These are phyloP conservation scores for Porcisia deanei DNA, from an alignment of 208 protist species.

Conservation along the genomic window DNA sequence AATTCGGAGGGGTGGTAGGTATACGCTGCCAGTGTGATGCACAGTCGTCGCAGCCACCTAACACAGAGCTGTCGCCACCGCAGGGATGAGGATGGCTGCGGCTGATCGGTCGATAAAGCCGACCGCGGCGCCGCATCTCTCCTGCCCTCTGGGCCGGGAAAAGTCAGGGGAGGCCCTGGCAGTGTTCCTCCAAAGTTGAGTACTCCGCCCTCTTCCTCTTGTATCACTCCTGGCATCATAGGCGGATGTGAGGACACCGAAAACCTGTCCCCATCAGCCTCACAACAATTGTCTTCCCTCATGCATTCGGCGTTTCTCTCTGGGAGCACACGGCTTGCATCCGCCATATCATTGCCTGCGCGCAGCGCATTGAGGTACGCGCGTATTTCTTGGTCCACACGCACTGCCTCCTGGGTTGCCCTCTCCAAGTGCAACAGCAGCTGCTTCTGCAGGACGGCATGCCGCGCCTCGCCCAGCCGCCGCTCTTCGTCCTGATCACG, in stretches of 20 bases:
- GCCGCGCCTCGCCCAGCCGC: slow-evolving; percentile 16
- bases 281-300: neutral
- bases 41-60: slow-evolving; percentile 8
- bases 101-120: neutral
- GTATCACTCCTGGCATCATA: neutral
- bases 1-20: slow-evolving; percentile 48
- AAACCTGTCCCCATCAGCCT: neutral
- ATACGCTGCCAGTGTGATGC: slow-evolving; percentile 35
- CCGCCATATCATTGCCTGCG: slow-evolving; percentile 13
- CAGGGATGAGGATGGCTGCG: neutral
- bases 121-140: neutral
- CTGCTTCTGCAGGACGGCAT: slow-evolving; percentile 25
- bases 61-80: slow-evolving; percentile 19
- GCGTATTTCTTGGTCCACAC: slow-evolving; percentile 19
- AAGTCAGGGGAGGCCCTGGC: neutral
- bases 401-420: slow-evolving; percentile 19
- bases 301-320: neutral
- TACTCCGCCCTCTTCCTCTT: neutral
- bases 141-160: neutral
- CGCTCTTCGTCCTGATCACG: slow-evolving; percentile 27
- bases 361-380: slow-evolving; percentile 27
- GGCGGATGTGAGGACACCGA: neutral
- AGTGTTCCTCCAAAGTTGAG: neutral
- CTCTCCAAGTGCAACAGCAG: slow-evolving; percentile 14
- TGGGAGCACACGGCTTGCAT: neutral